Percentiles rank a stretch among this genome's conserved stretches.
Evolutionary conservation across 2,329 filamentous ascomycete species (phyloP).

Genomic region (Penicillium oxalicum): DNA sequence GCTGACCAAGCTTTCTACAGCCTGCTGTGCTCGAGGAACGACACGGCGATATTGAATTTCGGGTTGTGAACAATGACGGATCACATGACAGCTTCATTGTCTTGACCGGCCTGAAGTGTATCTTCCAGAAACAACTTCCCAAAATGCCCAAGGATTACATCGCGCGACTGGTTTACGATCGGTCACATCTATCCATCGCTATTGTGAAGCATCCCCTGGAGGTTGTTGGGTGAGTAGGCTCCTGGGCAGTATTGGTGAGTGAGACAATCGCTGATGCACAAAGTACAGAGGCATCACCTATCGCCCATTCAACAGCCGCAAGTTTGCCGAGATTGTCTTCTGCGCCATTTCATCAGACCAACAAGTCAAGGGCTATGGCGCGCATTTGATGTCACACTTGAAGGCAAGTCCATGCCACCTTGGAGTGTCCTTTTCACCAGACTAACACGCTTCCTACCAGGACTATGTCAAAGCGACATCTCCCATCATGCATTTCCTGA

Average conservation of each 20-base stretch:
- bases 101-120: constrained; percentile 89
- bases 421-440: background rate
- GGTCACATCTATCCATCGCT: constrained; percentile 90
- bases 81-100: constrained; percentile 85
- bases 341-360: constrained; percentile 97
- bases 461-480: constrained; percentile 97
- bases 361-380: constrained; percentile 97
- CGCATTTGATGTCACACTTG: constrained; percentile 94
- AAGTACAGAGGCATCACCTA: constrained; percentile 79
- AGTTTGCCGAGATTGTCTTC: constrained; percentile 97
- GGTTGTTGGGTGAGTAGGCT: constrained; percentile 59
- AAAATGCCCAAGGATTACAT: constrained; percentile 99
- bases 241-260: background rate
- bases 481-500: constrained; percentile 96
- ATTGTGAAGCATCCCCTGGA: constrained; percentile 96
- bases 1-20: constrained; percentile 36
- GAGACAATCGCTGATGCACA: constrained; percentile 13
- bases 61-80: constrained; percentile 95
- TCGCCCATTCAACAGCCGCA: constrained; percentile 81
- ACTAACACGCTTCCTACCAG: constrained; percentile 21
- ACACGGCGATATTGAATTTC: constrained; percentile 90
- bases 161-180: constrained; percentile 91
- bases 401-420: constrained; percentile 52
- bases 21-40: constrained; percentile 90
- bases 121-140: constrained; percentile 96